A percentile compares a stretch with the other conserved stretches of the same genome.
Conservation (phyloP, 2,329 filamentous ascomycete species). For the Xylariaceae sp. region DNA sequence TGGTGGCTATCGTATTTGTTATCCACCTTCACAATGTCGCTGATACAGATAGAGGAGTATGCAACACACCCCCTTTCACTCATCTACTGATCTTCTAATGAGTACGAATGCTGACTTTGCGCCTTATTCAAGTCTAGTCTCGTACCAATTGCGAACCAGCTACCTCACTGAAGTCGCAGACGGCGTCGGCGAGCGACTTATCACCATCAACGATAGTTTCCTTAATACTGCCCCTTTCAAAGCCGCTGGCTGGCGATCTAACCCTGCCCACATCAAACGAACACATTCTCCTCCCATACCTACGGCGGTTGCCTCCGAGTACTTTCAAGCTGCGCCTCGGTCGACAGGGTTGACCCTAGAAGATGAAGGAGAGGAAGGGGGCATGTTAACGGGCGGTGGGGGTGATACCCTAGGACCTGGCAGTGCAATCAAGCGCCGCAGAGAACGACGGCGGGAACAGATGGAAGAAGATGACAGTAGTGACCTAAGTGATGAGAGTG, state of each 20-base stretch:
- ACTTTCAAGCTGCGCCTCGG: constrained; percentile 74
- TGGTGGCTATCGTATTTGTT: no score
- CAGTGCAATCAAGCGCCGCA: constrained; percentile 68
- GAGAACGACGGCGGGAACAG: constrained; percentile 68
- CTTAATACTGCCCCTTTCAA: constrained; percentile 83
- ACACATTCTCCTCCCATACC: constrained; percentile 87
- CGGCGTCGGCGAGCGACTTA: constrained; percentile 82
- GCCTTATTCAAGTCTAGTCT: constrained; percentile 67
- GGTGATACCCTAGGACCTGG: constrained; percentile 73
- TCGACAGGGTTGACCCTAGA: constrained; percentile 68
- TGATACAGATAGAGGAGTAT: constrained; percentile 42
- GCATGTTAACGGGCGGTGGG: constrained; percentile 71
- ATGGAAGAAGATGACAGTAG: constrained; percentile 87
- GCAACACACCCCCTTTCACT: constrained; percentile 14
- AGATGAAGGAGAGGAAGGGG: constrained; percentile 74
- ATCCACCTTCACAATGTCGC: constrained; percentile 33
- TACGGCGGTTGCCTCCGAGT: constrained; percentile 80
- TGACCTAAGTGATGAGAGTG: constrained; percentile 83
- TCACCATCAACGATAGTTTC: constrained; percentile 79
- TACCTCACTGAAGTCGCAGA: constrained; percentile 83
- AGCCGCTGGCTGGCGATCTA: constrained; percentile 78
- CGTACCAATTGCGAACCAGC: constrained; percentile 80
- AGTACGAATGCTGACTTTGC: constrained; percentile 30
- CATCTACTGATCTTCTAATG: neutral
- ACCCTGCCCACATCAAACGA: constrained; percentile 76